Conservation (phyloP, 306 rosid genomes). For the Crotalaria pallida region DNA sequence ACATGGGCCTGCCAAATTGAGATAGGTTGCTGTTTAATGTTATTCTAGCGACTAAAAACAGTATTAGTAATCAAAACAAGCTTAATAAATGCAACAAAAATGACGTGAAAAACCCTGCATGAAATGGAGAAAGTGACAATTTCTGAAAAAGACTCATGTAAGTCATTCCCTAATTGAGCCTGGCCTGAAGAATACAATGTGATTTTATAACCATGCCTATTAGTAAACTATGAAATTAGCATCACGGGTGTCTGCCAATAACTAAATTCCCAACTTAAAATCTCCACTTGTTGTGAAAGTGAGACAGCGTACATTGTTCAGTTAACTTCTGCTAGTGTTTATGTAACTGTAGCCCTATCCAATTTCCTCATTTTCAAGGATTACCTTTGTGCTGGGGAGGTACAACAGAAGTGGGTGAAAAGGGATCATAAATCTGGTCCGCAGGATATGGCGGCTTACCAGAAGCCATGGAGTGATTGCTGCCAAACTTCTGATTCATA, state of each 20-base stretch:
- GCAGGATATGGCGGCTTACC: conserved; percentile 42
- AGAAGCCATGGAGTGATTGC: conserved; percentile 36
- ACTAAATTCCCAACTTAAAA: not conserved
- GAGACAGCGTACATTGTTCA: no score
- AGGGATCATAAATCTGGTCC: conserved; percentile 94
- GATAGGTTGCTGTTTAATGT: not conserved
- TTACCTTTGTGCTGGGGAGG: conserved; percentile 41
- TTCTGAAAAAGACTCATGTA: not conserved
- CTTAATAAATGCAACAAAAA: not conserved
- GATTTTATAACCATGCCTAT: not conserved
- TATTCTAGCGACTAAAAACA: not conserved
- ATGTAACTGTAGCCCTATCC: not conserved
- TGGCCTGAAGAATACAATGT: conserved; percentile 8
- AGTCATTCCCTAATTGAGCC: not conserved
- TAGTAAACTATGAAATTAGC: conserved; percentile 8
- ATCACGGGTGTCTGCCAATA: not conserved
- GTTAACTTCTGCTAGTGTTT: not conserved
- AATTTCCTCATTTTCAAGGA: conserved; percentile 29
- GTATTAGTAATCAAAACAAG: not conserved
- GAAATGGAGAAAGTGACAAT: not conserved
- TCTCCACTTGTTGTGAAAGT: not conserved
- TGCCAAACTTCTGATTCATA: conserved; percentile 44
- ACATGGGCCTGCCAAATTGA: not conserved
- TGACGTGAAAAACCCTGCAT: not conserved
- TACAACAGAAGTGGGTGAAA: conserved; percentile 67